Conservation (phyloP, 331 rosid species). For the Rhamnella rubrinervis region DNA sequence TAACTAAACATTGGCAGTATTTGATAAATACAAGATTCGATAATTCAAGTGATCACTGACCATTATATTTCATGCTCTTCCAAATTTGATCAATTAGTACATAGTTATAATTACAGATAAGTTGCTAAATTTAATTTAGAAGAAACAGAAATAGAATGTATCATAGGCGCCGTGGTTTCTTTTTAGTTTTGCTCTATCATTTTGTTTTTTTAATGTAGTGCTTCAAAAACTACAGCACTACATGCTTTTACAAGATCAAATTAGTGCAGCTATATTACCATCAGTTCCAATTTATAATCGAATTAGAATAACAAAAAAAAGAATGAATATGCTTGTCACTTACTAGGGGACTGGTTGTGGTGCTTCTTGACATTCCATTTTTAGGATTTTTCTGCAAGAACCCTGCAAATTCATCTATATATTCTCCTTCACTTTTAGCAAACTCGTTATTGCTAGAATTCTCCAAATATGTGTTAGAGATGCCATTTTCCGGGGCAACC, state of each 20-base stretch:
- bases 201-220: no score
- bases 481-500: conserved; percentile 30
- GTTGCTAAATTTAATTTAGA: not conserved
- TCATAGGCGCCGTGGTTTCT: no score
- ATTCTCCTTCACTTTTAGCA: conserved; percentile 30
- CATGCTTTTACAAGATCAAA: no score
- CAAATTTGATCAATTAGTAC: not conserved
- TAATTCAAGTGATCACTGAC: not conserved
- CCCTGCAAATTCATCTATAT: conserved; percentile 63
- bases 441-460: conserved; percentile 28
- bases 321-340: conserved; percentile 21
- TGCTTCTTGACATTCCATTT: conserved; percentile 53
- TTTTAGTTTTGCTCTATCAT: no score
- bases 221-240: not conserved
- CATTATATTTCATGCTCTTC: not conserved
- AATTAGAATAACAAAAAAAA: conserved; percentile 1
- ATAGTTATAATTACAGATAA: not conserved
- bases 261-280: not conserved
- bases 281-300: not conserved
- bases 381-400: conserved; percentile 52
- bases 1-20: not conserved
- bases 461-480: conserved; percentile 28
- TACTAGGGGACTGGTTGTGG: conserved; percentile 76
- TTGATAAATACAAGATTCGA: no score
- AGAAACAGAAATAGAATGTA: no score